Base-by-base conservation (phyloP, 73 alveolate species). In the Paramecium octaurelia region DNA sequence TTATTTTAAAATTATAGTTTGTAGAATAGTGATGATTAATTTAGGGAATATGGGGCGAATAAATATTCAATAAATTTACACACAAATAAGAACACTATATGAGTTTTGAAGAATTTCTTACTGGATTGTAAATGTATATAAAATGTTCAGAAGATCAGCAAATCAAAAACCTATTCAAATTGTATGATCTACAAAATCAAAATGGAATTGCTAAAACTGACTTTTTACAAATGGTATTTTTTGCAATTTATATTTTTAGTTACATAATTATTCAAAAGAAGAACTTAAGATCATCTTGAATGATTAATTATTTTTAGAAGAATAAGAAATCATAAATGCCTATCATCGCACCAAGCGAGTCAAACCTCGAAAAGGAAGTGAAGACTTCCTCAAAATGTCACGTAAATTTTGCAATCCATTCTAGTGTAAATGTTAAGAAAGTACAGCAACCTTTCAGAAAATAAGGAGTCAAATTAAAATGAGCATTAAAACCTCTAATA, bases 41-140 rank as follows among this genome's bases (percentile, higher is more conserved):
- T 35, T 75, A 75, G 88, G 88, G 88, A 75, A 29, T 75, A 18
- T 75, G 88, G 88, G 88, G 88, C 6, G 88, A 75, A 42, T 38
- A 75, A 75, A 75, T 75, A 35, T 75, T 75, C 36, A 75, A 75
- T 42, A 35, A 38, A 42, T 75, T 75, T 42, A 38, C 58, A 16
- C 38, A 21, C 8, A 18, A 35, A 10, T 23, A 38, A 35, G 68
- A 35, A 75, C 21, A 35, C 14, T 75, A 75, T 8, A 42, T 75
- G 88, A 75, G 38, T 42, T 35, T 38, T 38, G 88, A 75, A 42
- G 88, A 75, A 38, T 75, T 75, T 75, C 35, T 64, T 3, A 27
- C 46, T 16, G 84, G 84, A 34, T 64, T 64, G 24, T 34, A 64
- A 34, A 27, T 27, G 42, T 64, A 31, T 64, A 64, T 64, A 31